These are phyloP conservation scores for Kuraishia molischiana DNA, from an alignment of 805 yeast species.

Conservation along the genomic window DNA sequence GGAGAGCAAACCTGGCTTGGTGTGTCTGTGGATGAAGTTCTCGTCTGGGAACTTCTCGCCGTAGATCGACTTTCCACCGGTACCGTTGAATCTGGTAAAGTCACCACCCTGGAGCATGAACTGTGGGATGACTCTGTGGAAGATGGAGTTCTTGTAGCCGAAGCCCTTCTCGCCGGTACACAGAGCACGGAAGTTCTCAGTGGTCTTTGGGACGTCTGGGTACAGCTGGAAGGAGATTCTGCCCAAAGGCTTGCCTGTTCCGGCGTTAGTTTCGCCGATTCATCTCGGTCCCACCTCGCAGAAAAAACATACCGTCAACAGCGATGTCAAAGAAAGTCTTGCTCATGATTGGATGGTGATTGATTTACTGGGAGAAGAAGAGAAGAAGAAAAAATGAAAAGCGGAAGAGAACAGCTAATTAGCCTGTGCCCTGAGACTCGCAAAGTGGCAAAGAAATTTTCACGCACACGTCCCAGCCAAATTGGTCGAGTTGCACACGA, in stretches of 20 bases:
- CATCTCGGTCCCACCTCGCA: too few relatives aligned
- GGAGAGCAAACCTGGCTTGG: conserved; percentile 71
- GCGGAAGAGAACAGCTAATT: too few relatives aligned
- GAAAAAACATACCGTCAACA: conserved; percentile 22
- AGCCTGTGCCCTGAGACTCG: too few relatives aligned
- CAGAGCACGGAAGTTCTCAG: conserved; percentile 92
- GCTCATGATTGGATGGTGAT: too few relatives aligned
- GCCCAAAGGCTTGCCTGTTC: conserved; percentile 29
- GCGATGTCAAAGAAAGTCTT: conserved; percentile 33
- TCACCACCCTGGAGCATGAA: conserved; percentile 97
- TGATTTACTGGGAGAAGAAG: too few relatives aligned
- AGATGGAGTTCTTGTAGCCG: conserved; percentile 75
- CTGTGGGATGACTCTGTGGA: conserved; percentile 94
- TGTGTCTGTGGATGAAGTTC: conserved; percentile 65
- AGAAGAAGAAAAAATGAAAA: too few relatives aligned
- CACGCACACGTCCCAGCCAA: too few relatives aligned
- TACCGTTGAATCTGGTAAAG: conserved; percentile 71
- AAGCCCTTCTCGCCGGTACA: conserved; percentile 86
- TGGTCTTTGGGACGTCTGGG: conserved; percentile 91
- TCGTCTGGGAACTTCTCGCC: conserved; percentile 74
- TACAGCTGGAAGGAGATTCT: conserved; percentile 75
- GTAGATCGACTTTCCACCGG: conserved; percentile 85
- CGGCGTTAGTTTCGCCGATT: conserved; percentile 18
- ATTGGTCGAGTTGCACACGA: too few relatives aligned
- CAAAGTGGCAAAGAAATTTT: too few relatives aligned